Percentiles rank a stretch among this genome's conserved stretches.
phyloP scores from a whole-genome alignment of 2,329 filamentous ascomycete species.

The Periconia sp. region DNA sequence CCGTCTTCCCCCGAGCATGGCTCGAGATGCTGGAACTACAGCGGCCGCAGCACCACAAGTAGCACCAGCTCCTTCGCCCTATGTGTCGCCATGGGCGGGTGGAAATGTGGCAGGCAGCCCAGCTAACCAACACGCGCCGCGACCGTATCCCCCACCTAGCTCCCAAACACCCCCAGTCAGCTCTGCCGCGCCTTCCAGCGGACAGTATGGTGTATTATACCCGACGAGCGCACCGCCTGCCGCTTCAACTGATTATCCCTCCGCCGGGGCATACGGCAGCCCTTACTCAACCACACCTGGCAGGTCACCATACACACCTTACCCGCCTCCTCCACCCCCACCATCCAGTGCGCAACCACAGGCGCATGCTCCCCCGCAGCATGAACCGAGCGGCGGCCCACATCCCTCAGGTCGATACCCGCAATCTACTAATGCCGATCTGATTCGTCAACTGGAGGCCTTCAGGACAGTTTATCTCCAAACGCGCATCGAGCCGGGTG shows the following conservation, averaged over 20 bases:
- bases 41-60: slow-evolving; percentile 31
- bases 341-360: slow-evolving; percentile 16
- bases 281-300: slow-evolving; percentile 37
- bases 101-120: slow-evolving; percentile 36
- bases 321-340: slow-evolving; percentile 22
- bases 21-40: slow-evolving; percentile 33
- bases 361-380: slow-evolving; percentile 9
- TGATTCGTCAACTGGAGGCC: slow-evolving; percentile 42
- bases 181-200: slow-evolving; percentile 28
- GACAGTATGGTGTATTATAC: slow-evolving; percentile 43
- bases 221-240: slow-evolving; percentile 37
- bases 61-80: slow-evolving; percentile 37
- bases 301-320: slow-evolving; percentile 36
- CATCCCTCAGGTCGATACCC: slow-evolving; percentile 40
- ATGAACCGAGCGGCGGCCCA: slow-evolving; percentile 12
- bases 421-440: slow-evolving; percentile 28
- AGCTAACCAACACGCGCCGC: slow-evolving; percentile 29
- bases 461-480: slow-evolving; percentile 40
- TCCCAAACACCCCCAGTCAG: slow-evolving; percentile 31
- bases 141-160: slow-evolving; percentile 34
- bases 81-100: slow-evolving; percentile 45
- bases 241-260: slow-evolving; percentile 23
- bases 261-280: slow-evolving; percentile 33
- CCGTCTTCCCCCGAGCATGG: slow-evolving; percentile 45
- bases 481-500: slow-evolving; percentile 26